Evolutionary conservation across 2,329 filamentous ascomycete species (phyloP).

Genomic region (Cordyceps cicadae): DNA sequence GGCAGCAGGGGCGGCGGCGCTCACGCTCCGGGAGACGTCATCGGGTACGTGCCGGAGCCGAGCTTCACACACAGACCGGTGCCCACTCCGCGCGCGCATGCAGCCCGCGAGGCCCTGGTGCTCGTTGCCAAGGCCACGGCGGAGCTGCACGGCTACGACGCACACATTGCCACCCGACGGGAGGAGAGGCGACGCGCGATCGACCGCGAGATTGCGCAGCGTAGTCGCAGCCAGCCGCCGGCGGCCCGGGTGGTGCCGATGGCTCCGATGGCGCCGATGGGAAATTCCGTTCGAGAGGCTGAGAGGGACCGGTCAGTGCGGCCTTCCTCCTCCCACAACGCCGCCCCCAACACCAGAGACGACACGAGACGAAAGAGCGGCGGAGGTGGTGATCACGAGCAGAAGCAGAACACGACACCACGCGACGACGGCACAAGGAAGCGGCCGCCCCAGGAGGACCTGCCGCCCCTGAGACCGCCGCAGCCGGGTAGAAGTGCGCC

Average conservation of each 20-base stretch:
- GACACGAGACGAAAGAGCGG: not conserved
- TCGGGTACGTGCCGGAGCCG: constrained; percentile 15
- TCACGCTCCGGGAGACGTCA: constrained; percentile 6
- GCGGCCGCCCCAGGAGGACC: not conserved
- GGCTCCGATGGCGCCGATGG: too few relatives aligned
- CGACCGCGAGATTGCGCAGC: not conserved
- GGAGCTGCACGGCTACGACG: constrained; percentile 19
- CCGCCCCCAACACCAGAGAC: not conserved
- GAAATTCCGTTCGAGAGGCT: not conserved
- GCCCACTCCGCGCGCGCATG: constrained; percentile 17
- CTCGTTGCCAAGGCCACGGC: constrained; percentile 15
- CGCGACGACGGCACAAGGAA: not conserved
- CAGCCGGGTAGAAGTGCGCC: not conserved
- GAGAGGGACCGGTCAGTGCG: not conserved
- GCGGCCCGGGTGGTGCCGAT: too few relatives aligned
- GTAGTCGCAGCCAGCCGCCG: not conserved
- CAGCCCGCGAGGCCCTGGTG: constrained; percentile 17
- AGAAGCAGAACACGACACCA: not conserved
- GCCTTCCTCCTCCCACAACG: not conserved
- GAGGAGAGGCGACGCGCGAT: constrained; percentile 18
- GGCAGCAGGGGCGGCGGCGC: not conserved
- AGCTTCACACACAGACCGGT: constrained; percentile 13
- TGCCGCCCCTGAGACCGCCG: not conserved
- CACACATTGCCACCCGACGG: constrained; percentile 14
- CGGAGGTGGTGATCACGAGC: not conserved